Conservation (phyloP, 345 rosid genomes). For the Hypericum androsaemum region DNA sequence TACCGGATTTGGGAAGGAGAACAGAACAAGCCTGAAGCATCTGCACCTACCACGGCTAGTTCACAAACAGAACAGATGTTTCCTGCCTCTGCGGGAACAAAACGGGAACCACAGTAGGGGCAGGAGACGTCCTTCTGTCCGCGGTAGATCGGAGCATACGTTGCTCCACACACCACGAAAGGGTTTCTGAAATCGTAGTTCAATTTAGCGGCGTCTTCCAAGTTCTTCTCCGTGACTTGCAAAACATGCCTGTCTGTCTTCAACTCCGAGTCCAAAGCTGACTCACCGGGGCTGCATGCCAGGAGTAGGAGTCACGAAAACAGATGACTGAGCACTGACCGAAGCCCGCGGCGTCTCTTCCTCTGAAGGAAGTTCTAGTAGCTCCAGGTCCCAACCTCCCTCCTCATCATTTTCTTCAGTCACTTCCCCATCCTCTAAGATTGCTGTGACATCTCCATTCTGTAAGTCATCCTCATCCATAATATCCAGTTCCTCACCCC, state of each 20-base stretch:
- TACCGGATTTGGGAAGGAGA: slow-evolving; percentile 83
- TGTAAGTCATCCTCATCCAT: slow-evolving; percentile 55
- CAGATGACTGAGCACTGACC: slow-evolving; percentile 43
- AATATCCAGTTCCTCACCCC: slow-evolving; percentile 83
- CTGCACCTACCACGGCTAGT: too few species aligned
- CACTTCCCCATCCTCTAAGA: slow-evolving; percentile 55
- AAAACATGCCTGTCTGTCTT: slow-evolving; percentile 72
- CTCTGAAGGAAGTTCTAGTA: slow-evolving; percentile 82
- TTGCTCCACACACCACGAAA: too few species aligned
- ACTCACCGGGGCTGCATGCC: slow-evolving; percentile 86
- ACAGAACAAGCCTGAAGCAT: slow-evolving; percentile 87
- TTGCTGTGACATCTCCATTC: slow-evolving; percentile 45
- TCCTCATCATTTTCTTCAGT: slow-evolving; percentile 61
- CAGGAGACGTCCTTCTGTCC: too few species aligned
- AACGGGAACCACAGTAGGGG: slow-evolving; percentile 74
- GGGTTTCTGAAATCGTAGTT: slow-evolving; percentile 95
- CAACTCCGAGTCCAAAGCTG: slow-evolving; percentile 77
- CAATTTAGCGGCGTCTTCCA: slow-evolving; percentile 51
- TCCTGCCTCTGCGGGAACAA: slow-evolving; percentile 69
- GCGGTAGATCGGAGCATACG: too few species aligned
- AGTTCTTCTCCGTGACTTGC: slow-evolving; percentile 72
- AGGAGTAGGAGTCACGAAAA: slow-evolving; percentile 71
- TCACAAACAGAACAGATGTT: too few species aligned
- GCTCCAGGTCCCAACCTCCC: too few species aligned
- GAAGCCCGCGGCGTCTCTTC: slow-evolving; percentile 64